phyloP scores from a whole-genome alignment of 257 asterid genomes.

The Osmanthus fragrans region DNA sequence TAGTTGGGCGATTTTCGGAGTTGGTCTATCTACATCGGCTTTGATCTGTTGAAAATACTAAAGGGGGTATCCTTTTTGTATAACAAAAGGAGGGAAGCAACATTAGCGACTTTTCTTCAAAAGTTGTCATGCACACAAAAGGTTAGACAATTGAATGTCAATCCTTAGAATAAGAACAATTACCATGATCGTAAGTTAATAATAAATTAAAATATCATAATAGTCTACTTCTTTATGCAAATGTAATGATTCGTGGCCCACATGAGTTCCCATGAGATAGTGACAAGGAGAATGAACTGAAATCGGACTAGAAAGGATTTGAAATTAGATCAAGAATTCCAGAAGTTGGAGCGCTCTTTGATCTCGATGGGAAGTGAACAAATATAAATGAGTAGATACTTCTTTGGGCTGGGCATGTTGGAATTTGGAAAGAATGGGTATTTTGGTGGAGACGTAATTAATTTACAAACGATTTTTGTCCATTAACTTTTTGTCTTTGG shows the following conservation, averaged over 20 bases:
- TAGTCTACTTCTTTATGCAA: neutral
- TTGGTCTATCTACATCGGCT: neutral
- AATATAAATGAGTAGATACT: neutral
- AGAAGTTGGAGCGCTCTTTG: neutral
- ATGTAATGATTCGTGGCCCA: neutral
- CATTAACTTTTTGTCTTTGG: neutral
- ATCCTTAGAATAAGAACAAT: no score
- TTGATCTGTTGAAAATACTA: neutral
- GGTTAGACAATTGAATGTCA: no score
- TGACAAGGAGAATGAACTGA: neutral
- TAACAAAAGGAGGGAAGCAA: no score
- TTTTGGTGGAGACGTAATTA: neutral
- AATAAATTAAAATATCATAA: no score
- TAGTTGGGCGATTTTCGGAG: no score
- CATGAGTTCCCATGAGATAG: neutral
- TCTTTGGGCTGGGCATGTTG: neutral
- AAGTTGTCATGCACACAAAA: no score
- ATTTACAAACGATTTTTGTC: no score
- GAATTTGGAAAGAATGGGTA: neutral
- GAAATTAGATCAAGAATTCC: neutral
- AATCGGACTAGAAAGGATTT: neutral
- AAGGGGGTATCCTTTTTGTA: no score
- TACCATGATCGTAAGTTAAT: no score
- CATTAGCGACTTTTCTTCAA: no score
- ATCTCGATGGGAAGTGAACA: neutral